Base-by-base conservation (phyloP, 2,329 filamentous ascomycete species). In the Tolypocladium sp. region DNA sequence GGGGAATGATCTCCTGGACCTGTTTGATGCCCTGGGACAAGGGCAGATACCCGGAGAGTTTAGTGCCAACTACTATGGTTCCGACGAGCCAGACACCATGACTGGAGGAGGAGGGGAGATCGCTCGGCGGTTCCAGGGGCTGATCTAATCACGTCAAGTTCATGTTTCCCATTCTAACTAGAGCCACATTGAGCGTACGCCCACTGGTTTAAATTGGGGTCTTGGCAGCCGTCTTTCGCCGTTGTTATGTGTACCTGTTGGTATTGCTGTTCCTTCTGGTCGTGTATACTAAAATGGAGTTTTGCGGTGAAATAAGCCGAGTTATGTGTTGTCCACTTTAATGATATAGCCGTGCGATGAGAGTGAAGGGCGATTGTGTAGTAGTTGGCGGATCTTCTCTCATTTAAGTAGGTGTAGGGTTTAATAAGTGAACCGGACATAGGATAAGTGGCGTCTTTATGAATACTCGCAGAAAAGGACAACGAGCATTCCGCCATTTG, bases 1-100 rank as follows among this genome's bases (percentile, higher is more conserved):
- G 67, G 67, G 70, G 9, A 69, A 67, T n/a, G 71, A 74, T 5
- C 63, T 76, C 1, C 58, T 75, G 22, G 67, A 67, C 20, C 61
- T 75, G 1, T 76, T 75, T 56, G 69, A 75, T 44, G 67, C 68
- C 0, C 70, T 74, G 22, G 71, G 68, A 0, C 69, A 73, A 49
- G 69, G 68, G 6, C 66, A 67, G 22, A 62, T 68, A 12, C 55
- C 63, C 1, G 57, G 62, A 4, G 62, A 63, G 1, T 60, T 65
- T 1, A 57, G 59, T 1, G 55, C 63, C 3, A 59, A 61, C 0
- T 61, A 62, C 7, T 60, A 63, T 9, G 61, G 61, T 4, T 61
- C 62, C 0, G 63, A 62, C 2, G 66, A 63, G 6, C 57, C 59
- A 5, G 40, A 57, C 10, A 13, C 57, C 3, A 55, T 51, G 2